phyloP scores from a whole-genome alignment of 1,284 basidiomycete species.

The Sparassis latifolia region DNA sequence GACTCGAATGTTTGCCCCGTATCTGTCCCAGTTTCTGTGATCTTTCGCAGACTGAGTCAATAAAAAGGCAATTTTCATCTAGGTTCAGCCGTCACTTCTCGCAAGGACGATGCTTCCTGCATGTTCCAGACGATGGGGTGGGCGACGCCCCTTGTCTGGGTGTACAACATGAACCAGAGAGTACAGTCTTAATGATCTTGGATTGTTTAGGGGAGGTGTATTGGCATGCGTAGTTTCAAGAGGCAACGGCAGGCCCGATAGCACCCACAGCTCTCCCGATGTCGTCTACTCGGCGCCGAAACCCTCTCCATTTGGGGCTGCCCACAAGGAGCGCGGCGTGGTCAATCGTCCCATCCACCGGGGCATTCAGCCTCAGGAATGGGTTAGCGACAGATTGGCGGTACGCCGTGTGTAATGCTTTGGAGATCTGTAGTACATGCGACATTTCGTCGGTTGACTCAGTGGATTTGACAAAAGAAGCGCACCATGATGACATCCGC shows the following conservation, averaged over 20 bases:
- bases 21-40: constrained; percentile 77
- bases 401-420: constrained; percentile 76
- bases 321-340: constrained; percentile 51
- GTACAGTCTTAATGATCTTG: no score
- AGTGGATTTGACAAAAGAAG: constrained; percentile 5
- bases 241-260: constrained; percentile 10
- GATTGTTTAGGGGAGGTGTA: no score
- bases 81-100: constrained; percentile 36
- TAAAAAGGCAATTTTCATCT: constrained; percentile 53
- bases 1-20: constrained; percentile 65
- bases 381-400: constrained; percentile 73
- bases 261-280: constrained; percentile 50
- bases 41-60: constrained; percentile 72
- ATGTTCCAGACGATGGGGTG: constrained; percentile 15
- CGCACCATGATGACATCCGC: constrained; percentile 62
- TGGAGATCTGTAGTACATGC: constrained; percentile 53
- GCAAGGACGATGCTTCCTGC: constrained; percentile 3
- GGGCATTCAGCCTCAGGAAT: constrained; percentile 56
- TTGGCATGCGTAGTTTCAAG: neutral
- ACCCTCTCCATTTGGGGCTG: constrained; percentile 59
- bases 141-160: constrained; percentile 19
- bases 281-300: constrained; percentile 66
- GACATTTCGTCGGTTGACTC: neutral
- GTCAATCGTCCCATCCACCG: constrained; percentile 42
- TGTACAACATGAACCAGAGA: constrained; percentile 17